Evolutionary conservation across 169 alveolate genomes (phyloP).

Genomic region (Plasmodium gonderi): DNA sequence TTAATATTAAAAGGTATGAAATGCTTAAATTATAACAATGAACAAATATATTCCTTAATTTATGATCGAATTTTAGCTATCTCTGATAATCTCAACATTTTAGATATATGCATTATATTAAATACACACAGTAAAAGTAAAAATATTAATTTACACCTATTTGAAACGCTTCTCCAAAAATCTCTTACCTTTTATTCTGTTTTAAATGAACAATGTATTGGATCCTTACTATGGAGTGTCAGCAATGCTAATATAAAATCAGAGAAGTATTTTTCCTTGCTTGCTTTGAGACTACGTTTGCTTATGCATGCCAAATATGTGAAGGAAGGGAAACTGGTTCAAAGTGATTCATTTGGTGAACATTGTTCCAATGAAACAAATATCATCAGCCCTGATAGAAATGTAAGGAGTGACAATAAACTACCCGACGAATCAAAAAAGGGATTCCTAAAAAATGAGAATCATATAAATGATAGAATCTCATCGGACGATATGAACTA

Average conservation of each 20-base stretch:
- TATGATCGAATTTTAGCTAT: constrained; percentile 35
- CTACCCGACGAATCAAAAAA: not conserved
- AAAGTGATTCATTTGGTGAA: not conserved
- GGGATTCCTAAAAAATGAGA: not conserved
- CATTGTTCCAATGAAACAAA: too few species aligned
- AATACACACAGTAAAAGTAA: constrained; percentile 71
- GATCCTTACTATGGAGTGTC: constrained; percentile 67
- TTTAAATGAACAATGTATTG: constrained; percentile 70
- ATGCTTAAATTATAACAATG: constrained; percentile 30
- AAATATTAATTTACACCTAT: constrained; percentile 37
- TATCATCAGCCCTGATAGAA: not conserved
- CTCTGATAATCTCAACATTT: constrained; percentile 19
- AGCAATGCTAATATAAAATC: constrained; percentile 69
- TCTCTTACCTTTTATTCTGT: constrained; percentile 41
- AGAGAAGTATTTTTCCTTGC: constrained; percentile 62
- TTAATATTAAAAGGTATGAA: constrained; percentile 64
- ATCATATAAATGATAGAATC: not conserved
- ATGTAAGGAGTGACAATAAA: not conserved
- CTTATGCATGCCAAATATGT: constrained; percentile 32
- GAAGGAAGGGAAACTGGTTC: not conserved
- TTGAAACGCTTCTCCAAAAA: constrained; percentile 65
- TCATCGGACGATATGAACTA: not conserved
- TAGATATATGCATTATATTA: constrained; percentile 70
- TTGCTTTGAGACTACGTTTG: constrained; percentile 14
- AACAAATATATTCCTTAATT: constrained; percentile 17